phyloP scores from a whole-genome alignment of 139 green algal genomes.

The Monoraphidium neglectum region DNA sequence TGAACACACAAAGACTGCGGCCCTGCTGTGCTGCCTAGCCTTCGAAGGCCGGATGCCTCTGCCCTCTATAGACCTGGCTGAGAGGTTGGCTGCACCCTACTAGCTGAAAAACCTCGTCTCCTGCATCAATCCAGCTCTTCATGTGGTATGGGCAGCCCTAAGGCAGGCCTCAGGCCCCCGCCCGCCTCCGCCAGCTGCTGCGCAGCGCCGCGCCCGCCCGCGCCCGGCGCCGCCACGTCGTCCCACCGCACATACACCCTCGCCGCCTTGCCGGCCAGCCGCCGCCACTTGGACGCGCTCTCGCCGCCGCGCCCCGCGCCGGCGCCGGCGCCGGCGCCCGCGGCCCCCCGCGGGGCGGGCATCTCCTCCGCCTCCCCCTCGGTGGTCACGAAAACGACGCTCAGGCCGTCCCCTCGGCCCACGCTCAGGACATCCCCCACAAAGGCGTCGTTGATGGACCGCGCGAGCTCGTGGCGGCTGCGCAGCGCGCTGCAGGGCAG shows the following conservation, averaged over 20 bases:
- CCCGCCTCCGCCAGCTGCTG: not conserved
- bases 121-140: no score
- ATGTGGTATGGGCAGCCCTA: no score
- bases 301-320: conserved; percentile 11
- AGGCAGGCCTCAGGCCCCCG: conserved; percentile 5
- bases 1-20: no score
- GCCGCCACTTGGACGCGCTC: conserved; percentile 37
- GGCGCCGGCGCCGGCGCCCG: not conserved
- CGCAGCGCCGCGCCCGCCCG: not conserved
- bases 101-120: no score
- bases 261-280: conserved; percentile 33
- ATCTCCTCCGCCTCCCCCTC: conserved; percentile 36
- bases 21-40: no score
- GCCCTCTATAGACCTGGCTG: no score
- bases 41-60: no score
- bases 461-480: conserved; percentile 48
- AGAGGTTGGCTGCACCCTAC: no score
- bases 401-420: conserved; percentile 47
- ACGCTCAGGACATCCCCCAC: conserved; percentile 53
- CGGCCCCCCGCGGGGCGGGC: conserved; percentile 27
- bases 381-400: conserved; percentile 54
- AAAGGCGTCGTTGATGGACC: conserved; percentile 55
- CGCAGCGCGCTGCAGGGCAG: conserved; percentile 42
- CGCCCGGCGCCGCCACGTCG: not conserved
- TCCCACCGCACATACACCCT: conserved; percentile 46